Evolutionary conservation across 305 asterid species (phyloP).

Genomic region (Petunia hybrid): DNA sequence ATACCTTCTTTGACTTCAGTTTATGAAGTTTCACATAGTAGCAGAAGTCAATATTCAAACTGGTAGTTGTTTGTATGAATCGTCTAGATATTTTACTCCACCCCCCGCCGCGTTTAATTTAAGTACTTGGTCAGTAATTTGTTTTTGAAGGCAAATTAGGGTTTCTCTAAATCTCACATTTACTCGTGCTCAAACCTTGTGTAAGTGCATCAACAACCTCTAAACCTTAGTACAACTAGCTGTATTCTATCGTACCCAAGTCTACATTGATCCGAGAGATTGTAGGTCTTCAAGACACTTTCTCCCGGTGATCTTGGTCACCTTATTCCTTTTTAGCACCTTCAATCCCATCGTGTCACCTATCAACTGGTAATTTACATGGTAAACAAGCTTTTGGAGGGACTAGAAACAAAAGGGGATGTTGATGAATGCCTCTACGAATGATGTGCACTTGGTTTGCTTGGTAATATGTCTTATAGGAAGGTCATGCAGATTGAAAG

Average conservation of each 20-base stretch:
- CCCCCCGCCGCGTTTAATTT: too few relatives aligned
- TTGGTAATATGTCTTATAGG: neutral
- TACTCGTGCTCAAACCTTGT: neutral
- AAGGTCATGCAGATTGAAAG: neutral
- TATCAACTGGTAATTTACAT: constrained; percentile 9
- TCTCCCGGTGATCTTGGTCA: neutral
- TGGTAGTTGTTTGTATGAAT: neutral
- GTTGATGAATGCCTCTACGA: neutral
- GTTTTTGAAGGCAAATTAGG: neutral
- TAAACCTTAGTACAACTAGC: neutral
- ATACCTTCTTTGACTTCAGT: neutral
- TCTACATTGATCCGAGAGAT: neutral
- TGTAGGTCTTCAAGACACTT: constrained; percentile 4
- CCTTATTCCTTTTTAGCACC: neutral
- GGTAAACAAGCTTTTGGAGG: neutral
- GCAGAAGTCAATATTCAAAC: constrained; percentile 9
- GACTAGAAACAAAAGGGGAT: neutral
- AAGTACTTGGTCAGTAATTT: too few relatives aligned
- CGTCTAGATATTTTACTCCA: neutral
- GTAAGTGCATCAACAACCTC: neutral
- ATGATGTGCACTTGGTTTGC: neutral
- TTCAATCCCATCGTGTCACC: neutral
- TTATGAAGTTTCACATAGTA: neutral
- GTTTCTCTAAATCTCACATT: neutral
- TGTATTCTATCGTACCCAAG: neutral